phyloP scores from a whole-genome alignment of 768 basidiomycete genomes.

The Boletus huronensis region DNA sequence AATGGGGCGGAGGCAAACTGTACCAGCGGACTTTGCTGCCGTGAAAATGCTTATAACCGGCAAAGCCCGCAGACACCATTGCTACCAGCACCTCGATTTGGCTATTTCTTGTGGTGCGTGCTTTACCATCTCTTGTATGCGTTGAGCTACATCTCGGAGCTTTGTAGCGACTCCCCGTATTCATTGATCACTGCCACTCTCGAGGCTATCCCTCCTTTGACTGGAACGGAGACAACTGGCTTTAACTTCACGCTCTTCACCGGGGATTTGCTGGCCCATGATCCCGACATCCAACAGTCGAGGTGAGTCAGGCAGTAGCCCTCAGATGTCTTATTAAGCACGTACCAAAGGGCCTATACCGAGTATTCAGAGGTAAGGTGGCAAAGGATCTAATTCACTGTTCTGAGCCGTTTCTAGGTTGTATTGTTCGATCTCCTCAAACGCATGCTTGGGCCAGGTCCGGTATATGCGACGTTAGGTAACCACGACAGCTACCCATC shows the following conservation, averaged over 20 bases:
- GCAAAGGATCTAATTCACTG: neutral
- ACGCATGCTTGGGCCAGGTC: conserved; percentile 56
- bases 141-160: neutral
- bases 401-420: conserved; percentile 38
- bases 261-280: conserved; percentile 73
- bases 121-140: neutral
- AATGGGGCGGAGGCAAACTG: conserved; percentile 74
- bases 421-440: conserved; percentile 66
- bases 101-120: conserved; percentile 55
- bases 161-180: conserved; percentile 56
- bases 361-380: conserved; percentile 57
- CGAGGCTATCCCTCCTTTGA: conserved; percentile 62
- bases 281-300: conserved; percentile 59
- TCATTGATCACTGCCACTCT: conserved; percentile 58
- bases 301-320: conserved; percentile 38
- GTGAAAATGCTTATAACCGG: conserved; percentile 48
- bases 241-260: conserved; percentile 69
- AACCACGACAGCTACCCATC: conserved; percentile 69
- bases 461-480: conserved; percentile 72
- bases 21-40: conserved; percentile 63
- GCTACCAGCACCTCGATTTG: conserved; percentile 64
- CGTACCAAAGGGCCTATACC: conserved; percentile 46
- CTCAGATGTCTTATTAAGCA: neutral
- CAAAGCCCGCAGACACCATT: conserved; percentile 49
- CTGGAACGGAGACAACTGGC: conserved; percentile 56